Base-by-base conservation (phyloP, 495 filamentous ascomycete genomes). In the Aspergillus mulundensis region DNA sequence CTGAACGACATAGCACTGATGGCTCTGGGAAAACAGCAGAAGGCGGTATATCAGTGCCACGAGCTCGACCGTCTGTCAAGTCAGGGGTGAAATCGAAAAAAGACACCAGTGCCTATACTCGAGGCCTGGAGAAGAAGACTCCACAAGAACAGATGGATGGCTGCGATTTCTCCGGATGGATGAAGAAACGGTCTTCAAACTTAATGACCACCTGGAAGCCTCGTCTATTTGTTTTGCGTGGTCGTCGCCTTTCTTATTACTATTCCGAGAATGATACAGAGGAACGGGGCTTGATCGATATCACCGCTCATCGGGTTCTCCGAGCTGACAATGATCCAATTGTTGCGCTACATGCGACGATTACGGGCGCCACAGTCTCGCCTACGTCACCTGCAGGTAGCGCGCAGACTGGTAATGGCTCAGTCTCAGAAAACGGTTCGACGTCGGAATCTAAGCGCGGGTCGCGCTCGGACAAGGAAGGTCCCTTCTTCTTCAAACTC, bases 181-280 rank as follows among this genome's bases (percentile, higher is more conserved):
- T 99, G 95, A 97, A 96, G 77, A 99, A 99, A 81, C 86, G 91
- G 64, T 95, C 90, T 45, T 90, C 90, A 2, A 94, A 94, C 59
- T 75, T 97, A 47, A 95, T 97, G 88, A 88, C 90, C 3, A 96
- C 90, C 1, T 99, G 95, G 95, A 97, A 97, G 66, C 84, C 89
- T 39, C 86, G 95, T 8, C 81, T 97, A 30, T 99, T 99, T 64
- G 87, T 97, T 19, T 78, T 99, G 30, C 89, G 90, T 51, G 95
- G 95, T 42, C 82, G 90, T 58, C 85, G 95, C 14, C 81, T 99
- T 19, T 90, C 91, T 0, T 99, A 99, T 73, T 99, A 94, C 68
- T 99, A 99, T 71, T 87, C 90, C 15, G 91, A 97, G 57, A 82
- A 85, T 52, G 95, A 99, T 66, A 86, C 83, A 3, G 84, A 94